Conservation (phyloP, 768 basidiomycete genomes). For the Kwoniella sp. region DNA sequence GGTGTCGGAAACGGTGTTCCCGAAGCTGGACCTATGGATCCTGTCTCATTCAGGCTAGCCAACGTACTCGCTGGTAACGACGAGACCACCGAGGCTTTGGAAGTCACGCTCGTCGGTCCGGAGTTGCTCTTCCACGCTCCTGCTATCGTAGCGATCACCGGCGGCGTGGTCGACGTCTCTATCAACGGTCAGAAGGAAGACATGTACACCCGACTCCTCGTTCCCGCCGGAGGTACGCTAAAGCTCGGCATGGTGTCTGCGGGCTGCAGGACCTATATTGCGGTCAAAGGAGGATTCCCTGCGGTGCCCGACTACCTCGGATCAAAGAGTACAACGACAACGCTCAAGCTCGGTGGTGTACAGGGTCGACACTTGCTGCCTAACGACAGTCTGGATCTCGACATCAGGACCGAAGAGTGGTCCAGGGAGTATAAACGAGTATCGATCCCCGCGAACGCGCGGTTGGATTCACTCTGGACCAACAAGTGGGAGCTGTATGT, state of each 20-base stretch:
- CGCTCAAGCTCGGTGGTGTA: constrained; percentile 46
- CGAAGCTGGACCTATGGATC: constrained; percentile 68
- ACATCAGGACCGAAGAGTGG: constrained; percentile 26
- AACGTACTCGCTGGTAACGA: constrained; percentile 67
- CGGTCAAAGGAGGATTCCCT: constrained; percentile 67
- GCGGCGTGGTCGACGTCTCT: constrained; percentile 60
- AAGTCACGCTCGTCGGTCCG: constrained; percentile 60
- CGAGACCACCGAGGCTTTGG: constrained; percentile 62
- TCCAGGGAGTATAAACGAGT: constrained; percentile 11
- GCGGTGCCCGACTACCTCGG: constrained; percentile 61
- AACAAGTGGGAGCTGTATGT: constrained; percentile 63
- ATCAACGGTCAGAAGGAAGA: constrained; percentile 58
- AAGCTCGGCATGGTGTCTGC: constrained; percentile 55
- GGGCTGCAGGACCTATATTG: constrained; percentile 65
- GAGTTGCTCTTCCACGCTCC: constrained; percentile 62
- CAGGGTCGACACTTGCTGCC: constrained; percentile 41
- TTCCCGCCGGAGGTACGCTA: constrained; percentile 61
- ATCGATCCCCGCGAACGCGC: constrained; percentile 56
- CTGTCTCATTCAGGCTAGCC: constrained; percentile 63
- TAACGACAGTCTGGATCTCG: constrained; percentile 35
- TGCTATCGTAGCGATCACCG: constrained; percentile 64
- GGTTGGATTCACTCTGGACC: constrained; percentile 41
- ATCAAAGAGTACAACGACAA: constrained; percentile 62
- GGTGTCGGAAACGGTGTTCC: constrained; percentile 65
- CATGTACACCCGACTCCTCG: constrained; percentile 62